Evolutionary conservation across 257 asterid genomes (phyloP), one percentile per base, ranked within the genome.

Genomic region (Salvia splendens): DNA sequence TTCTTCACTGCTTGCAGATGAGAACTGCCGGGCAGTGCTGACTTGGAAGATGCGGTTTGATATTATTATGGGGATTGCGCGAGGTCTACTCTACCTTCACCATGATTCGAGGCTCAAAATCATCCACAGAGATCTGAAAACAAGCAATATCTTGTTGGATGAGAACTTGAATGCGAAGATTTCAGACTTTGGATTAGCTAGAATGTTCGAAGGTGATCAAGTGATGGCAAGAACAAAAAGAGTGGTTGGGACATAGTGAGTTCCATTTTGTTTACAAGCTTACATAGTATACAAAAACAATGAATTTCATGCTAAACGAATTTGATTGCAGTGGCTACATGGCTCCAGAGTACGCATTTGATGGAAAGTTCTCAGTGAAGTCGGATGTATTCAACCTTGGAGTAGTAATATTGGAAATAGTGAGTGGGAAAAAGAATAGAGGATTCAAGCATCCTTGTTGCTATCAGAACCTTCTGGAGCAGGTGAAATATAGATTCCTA

Each of bases 321-420:
- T 3, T 16, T 15, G 6, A 35, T 42, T 41, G 53, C 68, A 62
- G 68, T 7, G 68, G 68, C 7, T 43, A 28, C 48, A 68, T 68
- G 73, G 64, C 73, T 43, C 73, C 73, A 5, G 73, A 68, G 12
- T 68, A 68, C 36, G 55, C 33, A 1, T 62, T 24, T 5, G 12
- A 62, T 0, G 68, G 68, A 6, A 28, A 24, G 1, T 62, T 62
- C 68, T 70, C 75, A 0, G 47, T 40, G 9, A 60, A 70, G 46
- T 71, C 75, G 0, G 75, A 70, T 5, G 63, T 70, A 8, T 70
- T 38, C 32, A 61, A 69, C 75, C 10, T 70, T 12, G 75, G 75
- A 51, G 69, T 71, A 0, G 56, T 71, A 0, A 61, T 71, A n/a
- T 28, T 71, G 14, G 75, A 71, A 49, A 71, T 71, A 40, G 69